These are phyloP conservation scores for Apiosordaria backusii DNA, from an alignment of 495 filamentous ascomycete genomes.

Conservation along the genomic window DNA sequence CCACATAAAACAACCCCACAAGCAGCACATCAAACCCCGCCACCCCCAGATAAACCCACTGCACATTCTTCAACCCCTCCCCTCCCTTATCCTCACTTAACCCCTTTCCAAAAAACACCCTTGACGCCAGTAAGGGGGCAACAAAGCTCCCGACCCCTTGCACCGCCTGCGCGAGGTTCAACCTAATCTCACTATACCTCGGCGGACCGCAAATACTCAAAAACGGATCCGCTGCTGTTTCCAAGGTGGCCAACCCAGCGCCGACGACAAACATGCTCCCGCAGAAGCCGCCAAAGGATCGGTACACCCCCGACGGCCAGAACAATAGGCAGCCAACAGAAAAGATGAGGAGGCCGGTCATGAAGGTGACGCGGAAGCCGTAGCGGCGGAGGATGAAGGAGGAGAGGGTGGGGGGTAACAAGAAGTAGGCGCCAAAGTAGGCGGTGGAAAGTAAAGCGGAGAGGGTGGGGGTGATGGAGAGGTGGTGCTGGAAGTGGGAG, in stretches of 20 bases:
- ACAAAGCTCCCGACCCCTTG: constrained; percentile 62
- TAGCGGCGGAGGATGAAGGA: constrained; percentile 58
- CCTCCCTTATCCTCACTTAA: constrained; percentile 30
- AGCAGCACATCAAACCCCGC: constrained; percentile 63
- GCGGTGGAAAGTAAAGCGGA: constrained; percentile 37
- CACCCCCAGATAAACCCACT: constrained; percentile 72
- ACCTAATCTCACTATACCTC: constrained; percentile 61
- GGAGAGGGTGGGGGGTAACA: constrained; percentile 52
- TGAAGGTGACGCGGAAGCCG: constrained; percentile 60
- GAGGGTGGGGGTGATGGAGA: constrained; percentile 32
- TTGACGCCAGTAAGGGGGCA: constrained; percentile 61
- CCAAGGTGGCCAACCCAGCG: constrained; percentile 63
- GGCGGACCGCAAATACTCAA: constrained; percentile 60
- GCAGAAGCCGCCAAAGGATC: constrained; percentile 68
- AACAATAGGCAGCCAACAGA: constrained; percentile 58
- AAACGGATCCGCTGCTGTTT: constrained; percentile 64
- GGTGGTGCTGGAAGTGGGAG: constrained; percentile 40
- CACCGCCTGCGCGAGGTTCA: constrained; percentile 63
- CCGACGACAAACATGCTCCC: constrained; percentile 68
- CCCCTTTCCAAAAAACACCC: constrained; percentile 61
- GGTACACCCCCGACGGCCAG: constrained; percentile 55
- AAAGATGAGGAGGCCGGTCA: constrained; percentile 51
- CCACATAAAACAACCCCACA: constrained; percentile 61
- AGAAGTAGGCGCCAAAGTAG: constrained; percentile 52
- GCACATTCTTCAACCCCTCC: constrained; percentile 54